A percentile compares a stretch with the other conserved stretches of the same genome.
phyloP scores from a whole-genome alignment of 768 basidiomycete species.

The Pisolithus marmoratus region DNA sequence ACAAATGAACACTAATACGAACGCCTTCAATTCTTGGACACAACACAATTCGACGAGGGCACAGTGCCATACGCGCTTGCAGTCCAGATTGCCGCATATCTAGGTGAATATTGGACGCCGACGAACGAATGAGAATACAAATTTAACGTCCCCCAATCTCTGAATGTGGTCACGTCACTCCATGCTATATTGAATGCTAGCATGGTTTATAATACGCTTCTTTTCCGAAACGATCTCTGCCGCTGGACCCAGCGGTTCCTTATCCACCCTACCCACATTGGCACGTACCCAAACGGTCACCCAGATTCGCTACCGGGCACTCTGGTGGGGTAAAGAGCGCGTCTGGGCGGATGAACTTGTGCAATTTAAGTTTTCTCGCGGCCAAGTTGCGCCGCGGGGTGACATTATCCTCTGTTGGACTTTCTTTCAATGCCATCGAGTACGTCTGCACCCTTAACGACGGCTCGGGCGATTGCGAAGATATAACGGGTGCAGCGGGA shows the following conservation, averaged over 20 bases:
- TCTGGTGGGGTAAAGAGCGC: slow-evolving; percentile 89
- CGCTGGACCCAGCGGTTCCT: slow-evolving; percentile 8
- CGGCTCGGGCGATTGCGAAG: slow-evolving; percentile 1
- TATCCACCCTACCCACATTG: slow-evolving; percentile 13
- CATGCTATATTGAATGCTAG: slow-evolving; percentile 43
- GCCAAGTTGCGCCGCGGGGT: slow-evolving; percentile 62
- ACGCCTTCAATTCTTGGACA: slow-evolving; percentile 46
- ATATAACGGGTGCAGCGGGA: slow-evolving; percentile 47
- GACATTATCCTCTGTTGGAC: slow-evolving; percentile 61
- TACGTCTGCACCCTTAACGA: slow-evolving; percentile 16
- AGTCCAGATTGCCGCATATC: slow-evolving; percentile 59
- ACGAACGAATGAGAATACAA: slow-evolving; percentile 70
- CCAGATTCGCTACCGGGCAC: slow-evolving; percentile 65
- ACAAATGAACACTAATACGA: slow-evolving; percentile 40
- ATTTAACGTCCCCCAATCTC: slow-evolving; percentile 33
- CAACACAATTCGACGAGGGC: slow-evolving; percentile 41
- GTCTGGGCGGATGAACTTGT: slow-evolving; percentile 87
- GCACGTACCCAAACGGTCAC: slow-evolving; percentile 28
- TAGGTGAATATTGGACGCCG: slow-evolving; percentile 63
- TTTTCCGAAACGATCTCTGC: slow-evolving; percentile 7
- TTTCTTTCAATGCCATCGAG: slow-evolving; percentile 30
- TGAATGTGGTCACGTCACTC: slow-evolving; percentile 25
- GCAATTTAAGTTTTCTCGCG: slow-evolving; percentile 65
- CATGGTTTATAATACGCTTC: slow-evolving; percentile 36
- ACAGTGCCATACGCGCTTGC: slow-evolving; percentile 64